phyloP scores from a whole-genome alignment of 2,329 filamentous ascomycete species.

The Neoscytalidium dimidiatum region DNA sequence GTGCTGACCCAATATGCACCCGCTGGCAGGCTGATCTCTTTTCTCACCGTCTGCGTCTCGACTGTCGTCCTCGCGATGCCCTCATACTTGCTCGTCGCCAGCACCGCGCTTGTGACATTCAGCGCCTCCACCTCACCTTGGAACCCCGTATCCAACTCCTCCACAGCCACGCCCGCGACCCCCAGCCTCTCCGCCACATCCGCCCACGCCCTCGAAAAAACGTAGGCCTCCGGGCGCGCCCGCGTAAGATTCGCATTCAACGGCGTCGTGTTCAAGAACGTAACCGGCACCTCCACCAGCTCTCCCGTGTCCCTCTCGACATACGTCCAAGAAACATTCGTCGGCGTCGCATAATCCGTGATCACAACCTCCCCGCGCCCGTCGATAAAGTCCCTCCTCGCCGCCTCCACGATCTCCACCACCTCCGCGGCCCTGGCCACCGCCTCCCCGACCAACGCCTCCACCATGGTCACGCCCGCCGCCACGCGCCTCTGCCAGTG shows the following conservation, averaged over 20 bases:
- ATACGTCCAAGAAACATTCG: conserved; percentile 24
- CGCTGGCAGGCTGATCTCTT: conserved; percentile 24
- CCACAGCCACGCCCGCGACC: conserved; percentile 27
- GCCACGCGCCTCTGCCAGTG: conserved; percentile 35
- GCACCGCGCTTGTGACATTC: conserved; percentile 23
- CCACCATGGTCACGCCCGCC: conserved; percentile 34
- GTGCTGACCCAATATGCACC: conserved; percentile 28
- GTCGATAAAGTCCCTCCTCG: conserved; percentile 24
- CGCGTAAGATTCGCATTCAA: conserved; percentile 25
- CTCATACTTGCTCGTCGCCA: conserved; percentile 26
- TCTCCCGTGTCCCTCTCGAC: conserved; percentile 15
- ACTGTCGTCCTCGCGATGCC: conserved; percentile 28
- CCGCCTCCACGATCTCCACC: conserved; percentile 30
- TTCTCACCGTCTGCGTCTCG: conserved; percentile 21
- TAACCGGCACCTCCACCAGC: conserved; percentile 24
- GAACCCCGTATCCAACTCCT: conserved; percentile 25
- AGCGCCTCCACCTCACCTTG: conserved; percentile 26
- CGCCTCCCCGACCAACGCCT: conserved; percentile 36
- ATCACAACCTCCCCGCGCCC: conserved; percentile 26
- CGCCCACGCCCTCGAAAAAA: conserved; percentile 28
- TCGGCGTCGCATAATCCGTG: conserved; percentile 23
- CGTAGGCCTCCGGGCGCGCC: conserved; percentile 26
- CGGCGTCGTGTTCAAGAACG: conserved; percentile 23
- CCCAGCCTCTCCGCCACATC: conserved; percentile 26
- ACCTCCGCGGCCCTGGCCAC: conserved; percentile 31